Conservation (phyloP, 2,329 filamentous ascomycete genomes). For the Xylariaceae sp. region DNA sequence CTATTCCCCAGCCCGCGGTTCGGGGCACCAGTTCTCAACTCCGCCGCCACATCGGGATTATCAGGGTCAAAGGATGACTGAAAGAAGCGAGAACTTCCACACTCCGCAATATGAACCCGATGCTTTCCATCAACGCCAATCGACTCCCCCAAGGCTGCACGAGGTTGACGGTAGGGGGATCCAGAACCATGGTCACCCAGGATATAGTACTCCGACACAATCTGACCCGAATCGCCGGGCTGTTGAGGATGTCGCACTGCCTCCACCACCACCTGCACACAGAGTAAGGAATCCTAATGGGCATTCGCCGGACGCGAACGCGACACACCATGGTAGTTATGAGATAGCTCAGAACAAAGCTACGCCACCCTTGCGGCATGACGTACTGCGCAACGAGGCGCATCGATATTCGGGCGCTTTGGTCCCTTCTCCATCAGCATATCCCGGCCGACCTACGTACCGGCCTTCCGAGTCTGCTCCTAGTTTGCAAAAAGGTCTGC, state of each 20-base stretch:
- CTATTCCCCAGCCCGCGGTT: constrained; percentile 33
- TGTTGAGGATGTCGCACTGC: constrained; percentile 41
- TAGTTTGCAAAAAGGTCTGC: constrained; percentile 32
- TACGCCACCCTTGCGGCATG: constrained; percentile 51
- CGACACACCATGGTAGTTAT: constrained; percentile 38
- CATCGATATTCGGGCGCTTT: constrained; percentile 46
- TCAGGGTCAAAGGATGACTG: constrained; percentile 25
- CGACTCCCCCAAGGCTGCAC: constrained; percentile 33
- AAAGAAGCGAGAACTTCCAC: constrained; percentile 27
- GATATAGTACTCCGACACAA: constrained; percentile 24
- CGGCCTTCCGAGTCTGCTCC: constrained; percentile 48
- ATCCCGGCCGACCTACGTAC: constrained; percentile 53
- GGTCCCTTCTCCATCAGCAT: constrained; percentile 39
- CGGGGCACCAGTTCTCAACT: constrained; percentile 32
- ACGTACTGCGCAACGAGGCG: constrained; percentile 54
- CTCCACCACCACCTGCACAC: constrained; percentile 56
- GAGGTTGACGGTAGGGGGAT: constrained; percentile 25
- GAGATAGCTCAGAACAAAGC: constrained; percentile 43
- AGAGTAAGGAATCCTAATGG: constrained; percentile 45
- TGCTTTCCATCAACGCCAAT: constrained; percentile 34
- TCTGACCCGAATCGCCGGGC: constrained; percentile 32
- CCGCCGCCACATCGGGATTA: constrained; percentile 39
- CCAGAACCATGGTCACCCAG: constrained; percentile 19
- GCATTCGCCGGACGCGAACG: constrained; percentile 40
- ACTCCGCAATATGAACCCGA: constrained; percentile 26